phyloP scores from a whole-genome alignment of 495 filamentous ascomycete species.

The Platismatia glauca region DNA sequence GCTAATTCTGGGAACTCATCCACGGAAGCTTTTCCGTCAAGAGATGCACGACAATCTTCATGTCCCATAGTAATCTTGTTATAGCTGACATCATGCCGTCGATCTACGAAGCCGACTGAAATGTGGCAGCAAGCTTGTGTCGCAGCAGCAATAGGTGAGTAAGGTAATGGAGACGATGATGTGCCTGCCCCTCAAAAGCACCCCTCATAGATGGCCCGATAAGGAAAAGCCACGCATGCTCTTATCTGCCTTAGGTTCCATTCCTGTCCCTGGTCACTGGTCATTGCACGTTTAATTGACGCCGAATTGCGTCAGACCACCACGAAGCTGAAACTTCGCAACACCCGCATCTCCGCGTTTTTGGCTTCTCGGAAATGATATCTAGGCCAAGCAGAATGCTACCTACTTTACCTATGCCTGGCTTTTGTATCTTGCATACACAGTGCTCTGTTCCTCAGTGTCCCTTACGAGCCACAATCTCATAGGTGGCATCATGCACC shows the following conservation, averaged over 20 bases:
- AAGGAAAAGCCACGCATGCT: slow-evolving; percentile 17
- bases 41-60: slow-evolving; percentile 10
- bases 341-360: background rate
- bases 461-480: background rate
- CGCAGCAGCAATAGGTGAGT: background rate
- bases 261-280: background rate
- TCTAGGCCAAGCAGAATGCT: background rate
- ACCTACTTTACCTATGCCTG: background rate
- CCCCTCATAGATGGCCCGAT: slow-evolving; percentile 3
- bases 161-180: background rate
- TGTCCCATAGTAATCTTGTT: background rate
- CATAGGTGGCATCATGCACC: background rate
- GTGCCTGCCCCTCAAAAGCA: background rate
- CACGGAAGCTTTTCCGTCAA: background rate
- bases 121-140: background rate
- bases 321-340: background rate
- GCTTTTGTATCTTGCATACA: no score
- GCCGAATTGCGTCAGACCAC: background rate
- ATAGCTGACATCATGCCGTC: no score
- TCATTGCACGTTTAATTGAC: background rate
- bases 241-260: background rate
- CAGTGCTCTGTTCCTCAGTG: no score
- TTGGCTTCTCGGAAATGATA: background rate
- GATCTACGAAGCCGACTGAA: background rate
- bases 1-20: no score